phyloP scores from a whole-genome alignment of 1,139 yeast genomes.

The Entelexis sorbosivorans region DNA sequence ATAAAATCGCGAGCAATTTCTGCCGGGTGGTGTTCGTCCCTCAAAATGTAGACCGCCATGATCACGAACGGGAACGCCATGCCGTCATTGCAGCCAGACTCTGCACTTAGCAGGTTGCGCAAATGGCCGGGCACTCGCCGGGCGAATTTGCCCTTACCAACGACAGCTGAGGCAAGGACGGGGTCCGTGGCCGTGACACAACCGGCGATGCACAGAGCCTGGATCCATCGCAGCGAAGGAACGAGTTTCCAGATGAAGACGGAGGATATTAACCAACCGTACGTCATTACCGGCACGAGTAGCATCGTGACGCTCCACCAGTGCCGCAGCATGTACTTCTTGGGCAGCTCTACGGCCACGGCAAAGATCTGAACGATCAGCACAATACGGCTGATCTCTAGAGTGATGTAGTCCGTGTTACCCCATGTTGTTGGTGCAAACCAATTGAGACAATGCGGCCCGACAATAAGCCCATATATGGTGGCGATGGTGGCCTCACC shows the following conservation, averaged over 20 bases:
- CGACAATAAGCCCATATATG: conserved; percentile 79
- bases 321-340: conserved; percentile 82
- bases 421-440: conserved; percentile 88
- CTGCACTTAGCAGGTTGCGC: conserved; percentile 80
- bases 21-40: conserved; percentile 53
- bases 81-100: conserved; percentile 95
- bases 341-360: conserved; percentile 92
- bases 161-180: conserved; percentile 94
- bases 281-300: conserved; percentile 84
- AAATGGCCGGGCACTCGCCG: conserved; percentile 93
- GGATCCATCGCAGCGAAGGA: conserved; percentile 69
- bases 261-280: conserved; percentile 85
- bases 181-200: conserved; percentile 98
- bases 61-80: conserved; percentile 95
- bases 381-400: conserved; percentile 80
- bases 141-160: conserved; percentile 97
- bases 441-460: conserved; percentile 89
- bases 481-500: conserved; percentile 97
- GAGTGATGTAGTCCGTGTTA: conserved; percentile 69
- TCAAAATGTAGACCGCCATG: conserved; percentile 56
- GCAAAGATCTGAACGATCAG: conserved; percentile 91
- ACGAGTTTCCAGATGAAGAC: conserved; percentile 74
- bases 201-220: conserved; percentile 72
- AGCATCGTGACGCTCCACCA: conserved; percentile 74
- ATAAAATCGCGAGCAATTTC: conserved; percentile 80